Conservation (phyloP, 768 basidiomycete species). For the Lactifluus piperatus region DNA sequence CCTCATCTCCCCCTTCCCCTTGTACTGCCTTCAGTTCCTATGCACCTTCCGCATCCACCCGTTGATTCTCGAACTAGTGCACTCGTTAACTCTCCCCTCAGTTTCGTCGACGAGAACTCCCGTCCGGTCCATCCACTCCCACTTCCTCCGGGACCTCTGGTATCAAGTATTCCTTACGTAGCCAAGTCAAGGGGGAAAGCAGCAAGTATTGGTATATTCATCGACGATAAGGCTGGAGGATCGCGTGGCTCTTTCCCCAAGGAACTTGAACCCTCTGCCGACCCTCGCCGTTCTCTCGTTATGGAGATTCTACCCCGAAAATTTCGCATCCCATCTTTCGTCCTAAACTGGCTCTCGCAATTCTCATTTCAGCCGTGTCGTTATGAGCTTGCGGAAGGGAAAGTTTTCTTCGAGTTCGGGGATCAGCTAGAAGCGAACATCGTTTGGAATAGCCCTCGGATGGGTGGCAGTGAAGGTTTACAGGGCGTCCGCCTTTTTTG, state of each 20-base stretch:
- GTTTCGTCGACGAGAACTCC: not conserved
- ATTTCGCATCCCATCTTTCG: conserved; percentile 34
- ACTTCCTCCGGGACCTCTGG: not conserved
- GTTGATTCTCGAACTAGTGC: not conserved
- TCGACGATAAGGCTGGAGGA: not conserved
- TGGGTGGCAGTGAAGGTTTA: conserved; percentile 27
- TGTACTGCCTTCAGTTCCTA: not conserved
- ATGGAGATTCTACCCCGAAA: conserved; percentile 48
- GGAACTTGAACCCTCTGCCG: conserved; percentile 26
- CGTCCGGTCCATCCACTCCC: not conserved
- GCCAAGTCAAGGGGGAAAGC: not conserved
- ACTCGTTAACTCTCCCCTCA: not conserved
- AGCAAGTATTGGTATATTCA: conserved; percentile 5
- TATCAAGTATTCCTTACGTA: not conserved
- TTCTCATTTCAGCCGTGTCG: not conserved
- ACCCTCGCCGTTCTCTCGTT: conserved; percentile 43
- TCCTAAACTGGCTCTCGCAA: conserved; percentile 36
- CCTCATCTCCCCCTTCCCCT: not conserved
- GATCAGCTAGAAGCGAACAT: conserved; percentile 35
- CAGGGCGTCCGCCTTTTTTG: conserved; percentile 30
- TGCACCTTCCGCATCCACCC: not conserved
- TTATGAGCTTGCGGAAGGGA: conserved; percentile 29
- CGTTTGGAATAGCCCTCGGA: conserved; percentile 42
- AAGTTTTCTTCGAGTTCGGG: conserved; percentile 45
- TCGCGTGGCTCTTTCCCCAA: conserved; percentile 11